These are phyloP conservation scores for Vanderwaltozyma yarrowii DNA, from an alignment of 805 yeast species.

Conservation along the genomic window DNA sequence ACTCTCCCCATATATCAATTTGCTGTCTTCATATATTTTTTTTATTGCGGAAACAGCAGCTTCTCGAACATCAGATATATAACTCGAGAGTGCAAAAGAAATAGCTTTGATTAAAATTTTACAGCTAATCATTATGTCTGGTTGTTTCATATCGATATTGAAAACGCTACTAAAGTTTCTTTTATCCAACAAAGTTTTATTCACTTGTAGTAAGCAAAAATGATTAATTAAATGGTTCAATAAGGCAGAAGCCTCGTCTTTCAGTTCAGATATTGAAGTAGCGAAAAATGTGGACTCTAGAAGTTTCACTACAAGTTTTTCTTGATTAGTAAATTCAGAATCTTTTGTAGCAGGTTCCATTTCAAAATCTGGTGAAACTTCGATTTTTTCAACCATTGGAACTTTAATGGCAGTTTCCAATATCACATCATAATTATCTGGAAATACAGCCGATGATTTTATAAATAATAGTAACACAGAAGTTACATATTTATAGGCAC, in stretches of 20 bases:
- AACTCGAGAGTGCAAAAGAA: constrained; percentile 69
- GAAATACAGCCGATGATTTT: constrained; percentile 31
- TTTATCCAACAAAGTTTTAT: constrained; percentile 60
- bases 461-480: constrained; percentile 60
- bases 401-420: constrained; percentile 41
- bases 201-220: constrained; percentile 65
- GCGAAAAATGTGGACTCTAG: constrained; percentile 67
- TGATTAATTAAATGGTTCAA: constrained; percentile 67
- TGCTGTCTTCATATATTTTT: constrained; percentile 49
- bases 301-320: constrained; percentile 52
- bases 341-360: constrained; percentile 38
- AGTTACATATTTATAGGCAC: constrained; percentile 67
- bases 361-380: constrained; percentile 28
- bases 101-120: constrained; percentile 65
- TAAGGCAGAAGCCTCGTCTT: constrained; percentile 53
- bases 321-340: constrained; percentile 46
- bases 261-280: constrained; percentile 60
- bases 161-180: constrained; percentile 60
- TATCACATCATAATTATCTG: constrained; percentile 32
- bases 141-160: constrained; percentile 70
- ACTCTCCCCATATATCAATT: constrained; percentile 57
- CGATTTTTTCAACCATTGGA: constrained; percentile 21
- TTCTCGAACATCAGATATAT: constrained; percentile 56
- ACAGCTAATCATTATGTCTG: constrained; percentile 58
- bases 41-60: constrained; percentile 62